A percentile compares a stretch with the other conserved stretches of the same genome.
Conservation (phyloP, 2,329 filamentous ascomycete genomes). For the Botrytis sinoallii region DNA sequence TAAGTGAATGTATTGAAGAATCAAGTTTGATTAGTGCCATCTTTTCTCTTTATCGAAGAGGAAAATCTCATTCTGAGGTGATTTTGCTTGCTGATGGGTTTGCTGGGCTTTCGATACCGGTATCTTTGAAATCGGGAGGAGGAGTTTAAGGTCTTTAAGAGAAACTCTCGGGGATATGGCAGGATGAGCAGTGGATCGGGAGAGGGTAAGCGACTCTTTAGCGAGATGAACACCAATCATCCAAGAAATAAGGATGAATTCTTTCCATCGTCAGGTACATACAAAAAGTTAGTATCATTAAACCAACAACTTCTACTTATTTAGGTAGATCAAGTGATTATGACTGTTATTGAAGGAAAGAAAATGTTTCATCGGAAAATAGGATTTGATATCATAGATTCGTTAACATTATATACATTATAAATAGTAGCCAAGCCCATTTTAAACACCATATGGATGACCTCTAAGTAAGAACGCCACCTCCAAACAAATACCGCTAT, state of each 20-base stretch:
- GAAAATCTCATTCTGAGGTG: neutral
- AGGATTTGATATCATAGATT: neutral
- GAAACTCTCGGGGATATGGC: no score
- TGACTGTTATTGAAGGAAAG: neutral
- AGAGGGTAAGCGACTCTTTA: neutral
- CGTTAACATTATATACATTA: neutral
- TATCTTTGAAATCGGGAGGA: neutral
- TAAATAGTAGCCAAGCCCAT: neutral
- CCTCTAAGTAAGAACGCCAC: neutral
- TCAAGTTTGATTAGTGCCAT: neutral
- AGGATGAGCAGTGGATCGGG: neutral
- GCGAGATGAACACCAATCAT: neutral
- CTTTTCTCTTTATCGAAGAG: neutral
- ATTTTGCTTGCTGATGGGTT: fast-evolving
- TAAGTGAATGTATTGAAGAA: neutral
- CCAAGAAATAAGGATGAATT: neutral
- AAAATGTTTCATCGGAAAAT: neutral
- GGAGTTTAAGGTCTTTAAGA: neutral
- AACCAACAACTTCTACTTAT: neutral
- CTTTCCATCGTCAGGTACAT: neutral
- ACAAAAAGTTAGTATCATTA: neutral
- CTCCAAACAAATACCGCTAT: neutral
- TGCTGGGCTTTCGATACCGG: neutral
- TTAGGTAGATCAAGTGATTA: neutral
- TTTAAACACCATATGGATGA: neutral